phyloP scores from a whole-genome alignment of 306 rosid genomes.

The Castanopsis chinensis region DNA sequence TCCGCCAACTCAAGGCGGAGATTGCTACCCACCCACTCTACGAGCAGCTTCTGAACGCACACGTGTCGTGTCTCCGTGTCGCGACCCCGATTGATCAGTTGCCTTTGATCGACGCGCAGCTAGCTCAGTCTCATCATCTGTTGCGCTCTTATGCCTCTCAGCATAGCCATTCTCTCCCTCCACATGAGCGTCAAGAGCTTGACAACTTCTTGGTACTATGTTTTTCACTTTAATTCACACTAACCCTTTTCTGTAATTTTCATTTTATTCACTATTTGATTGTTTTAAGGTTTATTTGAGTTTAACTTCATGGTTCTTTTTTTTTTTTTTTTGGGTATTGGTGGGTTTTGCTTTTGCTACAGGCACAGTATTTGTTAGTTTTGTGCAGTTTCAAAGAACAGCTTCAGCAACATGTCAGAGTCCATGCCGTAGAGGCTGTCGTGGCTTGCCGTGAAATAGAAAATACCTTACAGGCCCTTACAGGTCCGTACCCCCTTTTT shows the following conservation, averaged over 20 bases:
- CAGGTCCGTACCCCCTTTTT: slow-evolving; percentile 38
- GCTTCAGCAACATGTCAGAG: slow-evolving; percentile 95
- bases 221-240: not conserved
- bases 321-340: no score
- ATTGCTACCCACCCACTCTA: slow-evolving; percentile 81
- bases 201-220: slow-evolving; percentile 71
- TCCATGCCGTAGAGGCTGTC: slow-evolving; percentile 98
- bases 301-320: not conserved
- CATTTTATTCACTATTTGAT: not conserved
- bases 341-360: slow-evolving; percentile 5
- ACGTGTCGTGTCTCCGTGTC: slow-evolving; percentile 83
- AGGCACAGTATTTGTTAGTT: slow-evolving; percentile 86
- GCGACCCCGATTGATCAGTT: slow-evolving; percentile 97
- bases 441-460: slow-evolving; percentile 99
- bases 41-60: slow-evolving; percentile 84
- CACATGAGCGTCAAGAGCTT: slow-evolving; percentile 86
- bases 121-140: slow-evolving; percentile 79
- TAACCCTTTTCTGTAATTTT: not conserved
- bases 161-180: slow-evolving; percentile 59
- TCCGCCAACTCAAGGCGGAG: slow-evolving; percentile 73
- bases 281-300: not conserved
- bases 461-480: slow-evolving; percentile 86
- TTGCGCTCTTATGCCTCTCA: slow-evolving; percentile 73
- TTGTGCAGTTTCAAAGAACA: slow-evolving; percentile 89
- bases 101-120: slow-evolving; percentile 87